Conservation (phyloP, 164 flowering plant species). For the Nelumbo lutea region DNA sequence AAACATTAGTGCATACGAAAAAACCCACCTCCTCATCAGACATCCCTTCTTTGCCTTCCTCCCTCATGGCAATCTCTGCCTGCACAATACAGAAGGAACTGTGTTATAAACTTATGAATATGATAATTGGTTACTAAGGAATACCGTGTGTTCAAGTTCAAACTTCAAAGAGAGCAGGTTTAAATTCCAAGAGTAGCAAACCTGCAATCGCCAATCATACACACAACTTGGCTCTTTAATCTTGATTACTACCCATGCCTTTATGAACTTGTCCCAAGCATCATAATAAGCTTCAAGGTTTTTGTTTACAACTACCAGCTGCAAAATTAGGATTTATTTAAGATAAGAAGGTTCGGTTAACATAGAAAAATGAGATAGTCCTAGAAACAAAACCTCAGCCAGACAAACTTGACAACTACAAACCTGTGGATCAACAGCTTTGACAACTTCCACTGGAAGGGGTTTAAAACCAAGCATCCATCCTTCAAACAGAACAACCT, state of each 20-base stretch:
- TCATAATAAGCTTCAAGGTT: constrained; percentile 86
- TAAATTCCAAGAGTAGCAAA: constrained; percentile 16
- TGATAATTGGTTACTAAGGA: background rate
- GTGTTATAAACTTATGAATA: background rate
- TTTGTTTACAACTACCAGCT: constrained; percentile 76
- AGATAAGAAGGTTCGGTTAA: background rate
- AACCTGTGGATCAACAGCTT: constrained; percentile 64
- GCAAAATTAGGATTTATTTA: constrained; percentile 15
- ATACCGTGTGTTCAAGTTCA: background rate
- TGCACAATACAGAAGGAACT: constrained; percentile 20
- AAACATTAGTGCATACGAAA: background rate
- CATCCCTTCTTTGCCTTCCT: constrained; percentile 85
- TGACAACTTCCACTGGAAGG: constrained; percentile 55
- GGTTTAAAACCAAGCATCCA: constrained; percentile 99
- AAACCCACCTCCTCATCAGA: constrained; percentile 77
- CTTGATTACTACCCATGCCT: constrained; percentile 88
- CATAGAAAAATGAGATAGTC: background rate
- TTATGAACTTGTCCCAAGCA: constrained; percentile 87
- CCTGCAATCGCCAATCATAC: constrained; percentile 95
- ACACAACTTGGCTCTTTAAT: constrained; percentile 83
- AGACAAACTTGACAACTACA: constrained; percentile 2
- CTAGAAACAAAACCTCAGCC: background rate
- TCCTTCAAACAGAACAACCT: constrained; percentile 89
- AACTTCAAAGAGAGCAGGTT: background rate
- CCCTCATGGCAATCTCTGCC: constrained; percentile 88